Evolutionary conservation across 163 green algal genomes (phyloP), one percentile per base, ranked within the genome.

Genomic region (Scenedesmus sp.): DNA sequence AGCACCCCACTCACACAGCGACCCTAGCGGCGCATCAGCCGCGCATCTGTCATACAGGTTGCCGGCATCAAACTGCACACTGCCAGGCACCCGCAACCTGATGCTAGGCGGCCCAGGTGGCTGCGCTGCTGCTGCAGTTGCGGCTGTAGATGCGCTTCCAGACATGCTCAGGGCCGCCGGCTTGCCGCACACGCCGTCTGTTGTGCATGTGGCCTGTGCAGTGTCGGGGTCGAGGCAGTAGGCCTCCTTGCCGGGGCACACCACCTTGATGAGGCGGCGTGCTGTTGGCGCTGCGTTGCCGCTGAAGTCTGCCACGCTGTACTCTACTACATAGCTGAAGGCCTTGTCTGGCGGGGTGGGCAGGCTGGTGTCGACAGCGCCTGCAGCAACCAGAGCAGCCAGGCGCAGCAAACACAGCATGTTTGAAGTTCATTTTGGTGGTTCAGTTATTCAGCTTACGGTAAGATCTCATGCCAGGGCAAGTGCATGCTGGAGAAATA

Each of bases 321-420:
- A 96, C 57, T 93, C 91, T 18, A 96, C 91, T 12, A 93, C 86
- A 88, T 88, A 94, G 18, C 62, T 89, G 81, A 92, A 95, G 0
- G 74, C 9, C n/a, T n/a, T 59, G 59, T 54, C 84, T 9, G 84
- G 67, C 12, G 86, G 59, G 26, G 94, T 96, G 46, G 94, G 94
- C 0, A 67, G n/a, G 70, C 59, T 93, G 46, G 90, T 90, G 12
- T 88, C 67, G 3, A 94, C 77, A 55, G 81, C 92, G 54, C 8
- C 59, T 66, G 59, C 8, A 66, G 34, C 34, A 46, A 46, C 34
- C 34, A 46, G 34, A 46, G 34, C 34, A 46, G 34, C 34, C 34
- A 46, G 34, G 34, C 34, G 34, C 34, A 46, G 34, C 34, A 46
- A 46, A 46, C 34, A 46, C 34, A 46, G 34, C 34, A 46, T 46